Percentiles rank a stretch among this genome's conserved stretches.
Evolutionary conservation across 108 stramenopile genomes (phyloP).

Genomic region (Nitzschia sp.): DNA sequence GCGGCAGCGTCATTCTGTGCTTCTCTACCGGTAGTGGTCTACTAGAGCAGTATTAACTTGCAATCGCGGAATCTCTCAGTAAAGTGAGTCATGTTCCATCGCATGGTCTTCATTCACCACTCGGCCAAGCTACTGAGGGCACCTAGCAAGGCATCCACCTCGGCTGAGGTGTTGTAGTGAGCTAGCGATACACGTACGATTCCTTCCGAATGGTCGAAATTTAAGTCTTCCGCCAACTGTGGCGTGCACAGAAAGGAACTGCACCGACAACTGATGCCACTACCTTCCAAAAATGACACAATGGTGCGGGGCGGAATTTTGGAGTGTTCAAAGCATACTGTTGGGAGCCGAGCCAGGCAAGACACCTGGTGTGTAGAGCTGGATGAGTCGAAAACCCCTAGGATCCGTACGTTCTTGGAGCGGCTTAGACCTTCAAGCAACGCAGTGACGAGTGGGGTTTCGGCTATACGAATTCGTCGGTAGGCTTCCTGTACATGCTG

Average conservation of each 20-base stretch:
- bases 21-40: no score
- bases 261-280: slow-evolving; percentile 59
- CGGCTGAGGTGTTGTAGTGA: slow-evolving; percentile 73
- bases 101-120: no score
- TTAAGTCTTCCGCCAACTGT: slow-evolving; percentile 34
- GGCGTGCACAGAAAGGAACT: slow-evolving; percentile 71
- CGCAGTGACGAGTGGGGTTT: slow-evolving; percentile 19
- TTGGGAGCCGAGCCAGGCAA: slow-evolving; percentile 47
- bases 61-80: no score
- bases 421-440: slow-evolving; percentile 21
- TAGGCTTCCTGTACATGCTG: slow-evolving; percentile 1
- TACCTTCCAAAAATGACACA: slow-evolving; percentile 44
- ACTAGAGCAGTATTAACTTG: no score
- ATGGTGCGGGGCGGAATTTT: slow-evolving; percentile 46
- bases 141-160: slow-evolving; percentile 44
- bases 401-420: slow-evolving; percentile 9
- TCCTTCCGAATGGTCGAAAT: slow-evolving; percentile 37
- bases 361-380: not conserved
- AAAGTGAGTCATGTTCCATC: no score
- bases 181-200: slow-evolving; percentile 78
- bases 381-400: not conserved
- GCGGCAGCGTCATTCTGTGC: no score
- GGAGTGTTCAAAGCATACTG: slow-evolving; percentile 63
- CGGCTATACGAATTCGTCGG: slow-evolving; percentile 19
- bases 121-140: slow-evolving; percentile 16